These are phyloP conservation scores for Chrysoporthe puriensis DNA, from an alignment of 2,329 filamentous ascomycete species.

Conservation along the genomic window DNA sequence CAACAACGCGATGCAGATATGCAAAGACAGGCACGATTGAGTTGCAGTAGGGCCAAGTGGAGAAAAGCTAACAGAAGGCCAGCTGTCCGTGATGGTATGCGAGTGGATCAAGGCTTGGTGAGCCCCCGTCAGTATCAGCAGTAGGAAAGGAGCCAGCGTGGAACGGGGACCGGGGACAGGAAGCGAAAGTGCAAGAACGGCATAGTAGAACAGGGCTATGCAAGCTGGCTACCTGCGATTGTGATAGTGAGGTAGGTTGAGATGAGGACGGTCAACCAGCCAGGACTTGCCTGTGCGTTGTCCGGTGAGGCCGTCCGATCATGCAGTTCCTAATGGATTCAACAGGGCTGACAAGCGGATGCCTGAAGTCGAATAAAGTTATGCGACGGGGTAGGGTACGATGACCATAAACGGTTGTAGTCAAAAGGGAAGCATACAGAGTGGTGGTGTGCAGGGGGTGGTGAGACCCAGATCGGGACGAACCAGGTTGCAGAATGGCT, in stretches of 20 bases:
- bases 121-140: conserved; percentile 1
- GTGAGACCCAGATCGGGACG: conserved; percentile 16
- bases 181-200: conserved; percentile 7
- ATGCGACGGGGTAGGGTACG: conserved; percentile 4
- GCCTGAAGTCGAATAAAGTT: conserved; percentile 15
- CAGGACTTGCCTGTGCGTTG: conserved; percentile 19
- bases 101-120: conserved; percentile 23
- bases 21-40: conserved; percentile 15
- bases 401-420: conserved; percentile 12
- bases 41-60: conserved; percentile 23
- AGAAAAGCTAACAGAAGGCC: conserved; percentile 17
- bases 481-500: conserved; percentile 15
- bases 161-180: neutral
- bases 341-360: conserved; percentile 23
- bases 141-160: neutral
- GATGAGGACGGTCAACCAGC: conserved; percentile 2
- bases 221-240: conserved; percentile 16
- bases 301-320: conserved; percentile 19
- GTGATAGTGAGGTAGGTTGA: neutral
- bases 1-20: conserved; percentile 11
- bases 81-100: conserved; percentile 4
- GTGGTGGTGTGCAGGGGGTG: conserved; percentile 9
- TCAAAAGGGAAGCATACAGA: conserved; percentile 18
- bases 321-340: conserved; percentile 21
- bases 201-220: conserved; percentile 18